Percentiles rank a stretch among this genome's conserved stretches.
These are phyloP conservation scores for Candida wancherniae DNA, from an alignment of 805 yeast genomes.

Conservation along the genomic window DNA sequence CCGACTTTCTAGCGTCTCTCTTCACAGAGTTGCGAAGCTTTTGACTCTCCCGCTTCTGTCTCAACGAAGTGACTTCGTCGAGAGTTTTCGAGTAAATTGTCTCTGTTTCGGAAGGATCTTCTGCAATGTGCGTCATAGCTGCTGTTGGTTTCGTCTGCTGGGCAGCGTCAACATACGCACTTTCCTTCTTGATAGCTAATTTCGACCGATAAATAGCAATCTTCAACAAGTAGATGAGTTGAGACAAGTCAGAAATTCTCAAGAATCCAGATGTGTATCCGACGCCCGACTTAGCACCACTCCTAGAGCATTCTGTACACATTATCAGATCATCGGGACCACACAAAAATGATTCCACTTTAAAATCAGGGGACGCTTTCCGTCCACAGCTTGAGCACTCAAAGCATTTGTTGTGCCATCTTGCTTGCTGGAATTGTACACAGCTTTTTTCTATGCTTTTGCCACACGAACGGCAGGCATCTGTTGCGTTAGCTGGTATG, in stretches of 20 bases:
- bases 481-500: slow-evolving; percentile 61
- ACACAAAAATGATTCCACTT: slow-evolving; percentile 11
- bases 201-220: slow-evolving; percentile 78
- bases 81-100: slow-evolving; percentile 65
- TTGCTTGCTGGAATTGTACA: slow-evolving; percentile 48
- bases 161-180: slow-evolving; percentile 1
- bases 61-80: slow-evolving; percentile 68
- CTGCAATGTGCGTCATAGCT: slow-evolving; percentile 14
- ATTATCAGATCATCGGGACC: slow-evolving; percentile 30
- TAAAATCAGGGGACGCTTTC: slow-evolving; percentile 11
- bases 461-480: slow-evolving; percentile 66
- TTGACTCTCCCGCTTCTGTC: slow-evolving; percentile 68
- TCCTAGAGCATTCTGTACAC: slow-evolving; percentile 62
- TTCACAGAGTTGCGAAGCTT: slow-evolving; percentile 50
- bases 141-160: slow-evolving; percentile 6
- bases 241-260: slow-evolving; percentile 63
- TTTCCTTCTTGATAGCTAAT: slow-evolving; percentile 45
- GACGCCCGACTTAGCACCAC: slow-evolving; percentile 27
- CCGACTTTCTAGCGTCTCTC: slow-evolving; percentile 61
- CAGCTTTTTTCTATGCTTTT: slow-evolving; percentile 85
- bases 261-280: slow-evolving; percentile 44
- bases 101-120: slow-evolving; percentile 22
- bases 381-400: slow-evolving; percentile 57
- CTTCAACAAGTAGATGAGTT: slow-evolving; percentile 69
- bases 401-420: slow-evolving; percentile 85